A percentile compares a stretch with the other conserved stretches of the same genome.
Conservation (phyloP, 768 basidiomycete species). For the Lactarius quietus region DNA sequence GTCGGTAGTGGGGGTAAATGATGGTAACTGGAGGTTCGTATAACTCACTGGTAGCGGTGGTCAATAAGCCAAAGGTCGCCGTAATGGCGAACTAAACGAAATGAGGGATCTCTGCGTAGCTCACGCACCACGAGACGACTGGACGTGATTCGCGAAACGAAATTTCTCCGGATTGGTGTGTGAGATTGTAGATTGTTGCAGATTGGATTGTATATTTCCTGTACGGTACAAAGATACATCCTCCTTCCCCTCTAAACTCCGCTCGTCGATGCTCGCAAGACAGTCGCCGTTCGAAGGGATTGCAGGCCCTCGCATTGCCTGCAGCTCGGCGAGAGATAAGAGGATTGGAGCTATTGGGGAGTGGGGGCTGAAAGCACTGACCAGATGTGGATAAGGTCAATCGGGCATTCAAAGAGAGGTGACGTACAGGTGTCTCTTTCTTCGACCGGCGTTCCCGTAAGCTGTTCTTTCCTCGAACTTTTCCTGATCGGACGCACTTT, state of each 20-base stretch:
- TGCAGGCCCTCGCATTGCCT: not conserved
- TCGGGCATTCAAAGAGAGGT: not conserved
- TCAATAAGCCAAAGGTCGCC: not conserved
- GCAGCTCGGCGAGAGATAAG: not conserved
- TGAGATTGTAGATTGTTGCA: not conserved
- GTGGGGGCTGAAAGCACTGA: not conserved
- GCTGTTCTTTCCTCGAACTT: not conserved
- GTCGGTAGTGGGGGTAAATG: not conserved
- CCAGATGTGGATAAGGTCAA: not conserved
- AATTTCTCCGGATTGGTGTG: not conserved
- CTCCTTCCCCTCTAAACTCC: not conserved
- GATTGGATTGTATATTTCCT: not conserved
- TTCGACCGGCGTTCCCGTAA: not conserved
- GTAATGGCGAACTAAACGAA: not conserved
- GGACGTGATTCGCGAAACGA: not conserved
- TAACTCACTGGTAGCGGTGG: not conserved
- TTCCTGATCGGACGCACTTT: not conserved
- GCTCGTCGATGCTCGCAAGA: not conserved
- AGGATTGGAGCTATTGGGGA: not conserved
- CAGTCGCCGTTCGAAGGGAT: too few relatives aligned
- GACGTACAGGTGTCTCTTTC: not conserved
- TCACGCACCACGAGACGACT: not conserved
- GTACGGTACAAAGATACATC: not conserved
- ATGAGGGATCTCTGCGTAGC: not conserved
- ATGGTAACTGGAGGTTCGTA: not conserved